Conservation (phyloP, 2,329 filamentous ascomycete genomes). For the Fusarium falciforme region DNA sequence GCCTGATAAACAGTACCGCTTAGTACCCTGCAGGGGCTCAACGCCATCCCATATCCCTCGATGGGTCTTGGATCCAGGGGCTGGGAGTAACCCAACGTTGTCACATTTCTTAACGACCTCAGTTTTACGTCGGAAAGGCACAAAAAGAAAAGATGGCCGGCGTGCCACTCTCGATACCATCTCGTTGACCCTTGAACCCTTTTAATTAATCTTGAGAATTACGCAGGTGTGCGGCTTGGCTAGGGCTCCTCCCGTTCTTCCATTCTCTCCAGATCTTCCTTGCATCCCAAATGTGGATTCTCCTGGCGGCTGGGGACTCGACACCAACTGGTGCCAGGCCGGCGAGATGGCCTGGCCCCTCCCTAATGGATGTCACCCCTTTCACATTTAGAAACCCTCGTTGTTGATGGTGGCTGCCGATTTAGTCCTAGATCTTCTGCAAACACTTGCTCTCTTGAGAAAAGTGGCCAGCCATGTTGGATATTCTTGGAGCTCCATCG, state of each 20-base stretch:
- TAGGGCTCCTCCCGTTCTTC: conserved; percentile 14
- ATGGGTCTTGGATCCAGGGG: conserved; percentile 35
- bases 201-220: background rate
- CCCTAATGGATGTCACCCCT: conserved; percentile 19
- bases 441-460: background rate
- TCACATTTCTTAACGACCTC: conserved; percentile 12
- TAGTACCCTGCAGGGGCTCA: conserved; percentile 31
- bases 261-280: conserved; percentile 32
- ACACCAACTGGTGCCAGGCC: conserved; percentile 3
- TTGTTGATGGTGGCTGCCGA: background rate
- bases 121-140: background rate
- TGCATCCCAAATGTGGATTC: conserved; percentile 33
- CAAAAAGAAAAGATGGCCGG: background rate
- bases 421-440: background rate
- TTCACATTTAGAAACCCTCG: conserved; percentile 15
- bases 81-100: conserved; percentile 22
- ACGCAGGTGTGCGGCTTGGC: conserved; percentile 1
- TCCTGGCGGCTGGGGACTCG: conserved; percentile 8
- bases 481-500: background rate
- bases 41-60: conserved; percentile 18
- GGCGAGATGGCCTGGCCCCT: background rate
- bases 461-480: background rate
- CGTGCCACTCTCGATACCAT: background rate
- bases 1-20: background rate
- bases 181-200: background rate